Evolutionary conservation across 1,284 basidiomycete genomes (phyloP).

Genomic region (Cutaneotrichosporon sp.): DNA sequence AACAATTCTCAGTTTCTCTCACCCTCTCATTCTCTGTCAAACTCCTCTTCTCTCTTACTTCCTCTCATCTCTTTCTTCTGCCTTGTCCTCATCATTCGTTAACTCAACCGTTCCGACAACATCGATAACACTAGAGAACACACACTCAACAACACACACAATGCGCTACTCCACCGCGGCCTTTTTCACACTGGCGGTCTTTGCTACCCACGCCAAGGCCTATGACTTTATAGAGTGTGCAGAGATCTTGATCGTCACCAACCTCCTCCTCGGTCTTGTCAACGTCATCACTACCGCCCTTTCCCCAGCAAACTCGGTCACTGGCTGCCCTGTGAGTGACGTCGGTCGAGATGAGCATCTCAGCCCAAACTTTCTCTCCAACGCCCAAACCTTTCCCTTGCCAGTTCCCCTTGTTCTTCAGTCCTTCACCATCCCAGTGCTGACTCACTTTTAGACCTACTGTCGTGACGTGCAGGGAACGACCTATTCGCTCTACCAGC

Average conservation of each 20-base stretch:
- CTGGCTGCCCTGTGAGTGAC: conserved; percentile 6
- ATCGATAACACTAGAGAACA: no score
- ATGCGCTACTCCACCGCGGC: not conserved
- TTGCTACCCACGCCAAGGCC: not conserved
- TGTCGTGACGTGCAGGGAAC: not conserved
- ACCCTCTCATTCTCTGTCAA: not conserved
- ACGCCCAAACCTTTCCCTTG: no score
- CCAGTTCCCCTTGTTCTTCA: not conserved
- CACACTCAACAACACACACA: not conserved
- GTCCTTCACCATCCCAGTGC: not conserved
- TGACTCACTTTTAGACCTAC: not conserved
- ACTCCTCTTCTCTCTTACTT: not conserved
- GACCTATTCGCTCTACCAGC: conserved; percentile 8
- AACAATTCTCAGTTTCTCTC: no score
- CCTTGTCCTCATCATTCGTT: no score
- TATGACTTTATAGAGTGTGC: conserved; percentile 7
- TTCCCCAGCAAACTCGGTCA: not conserved
- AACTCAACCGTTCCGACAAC: no score
- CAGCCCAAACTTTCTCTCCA: no score
- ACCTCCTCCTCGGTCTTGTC: conserved; percentile 3
- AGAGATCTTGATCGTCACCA: not conserved
- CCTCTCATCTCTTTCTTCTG: not conserved
- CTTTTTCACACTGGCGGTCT: not conserved
- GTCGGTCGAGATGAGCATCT: no score
- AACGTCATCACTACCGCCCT: conserved; percentile 4